Conservation (phyloP, 148 eudicot genomes). For the Amaranthus hypochondriacus region DNA sequence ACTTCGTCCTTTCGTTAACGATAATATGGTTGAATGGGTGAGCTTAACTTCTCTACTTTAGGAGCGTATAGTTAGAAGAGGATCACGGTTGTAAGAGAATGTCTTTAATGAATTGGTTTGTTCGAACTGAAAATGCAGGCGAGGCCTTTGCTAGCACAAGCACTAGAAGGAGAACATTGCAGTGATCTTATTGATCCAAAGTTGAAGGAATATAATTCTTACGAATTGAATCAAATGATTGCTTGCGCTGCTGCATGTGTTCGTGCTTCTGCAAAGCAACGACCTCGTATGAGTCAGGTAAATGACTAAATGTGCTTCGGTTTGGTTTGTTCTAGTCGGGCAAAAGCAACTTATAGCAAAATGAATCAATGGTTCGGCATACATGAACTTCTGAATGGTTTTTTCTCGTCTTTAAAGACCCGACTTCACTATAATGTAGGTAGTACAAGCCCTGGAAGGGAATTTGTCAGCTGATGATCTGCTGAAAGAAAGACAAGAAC, state of each 20-base stretch:
- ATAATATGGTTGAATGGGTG: constrained; percentile 51
- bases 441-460: constrained; percentile 71
- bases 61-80: neutral
- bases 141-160: constrained; percentile 45
- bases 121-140: constrained; percentile 23
- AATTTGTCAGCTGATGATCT: constrained; percentile 54
- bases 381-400: too few species aligned
- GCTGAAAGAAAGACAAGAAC: constrained; percentile 39
- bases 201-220: constrained; percentile 27
- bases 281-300: constrained; percentile 66
- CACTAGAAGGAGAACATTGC: constrained; percentile 36
- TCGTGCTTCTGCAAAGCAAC: constrained; percentile 42
- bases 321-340: too few species aligned
- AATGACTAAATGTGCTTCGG: neutral
- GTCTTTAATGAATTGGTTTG: neutral
- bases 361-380: too few species aligned
- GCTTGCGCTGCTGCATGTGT: constrained; percentile 63
- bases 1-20: constrained; percentile 27
- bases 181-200: constrained; percentile 44
- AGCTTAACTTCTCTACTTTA: neutral
- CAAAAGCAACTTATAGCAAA: too few species aligned
- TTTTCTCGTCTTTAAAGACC: neutral
- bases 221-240: constrained; percentile 48
- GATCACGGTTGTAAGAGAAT: neutral
- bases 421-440: constrained; percentile 30